Base-by-base conservation (phyloP, 768 basidiomycete species). In the Pleurotus citrinopileatus region DNA sequence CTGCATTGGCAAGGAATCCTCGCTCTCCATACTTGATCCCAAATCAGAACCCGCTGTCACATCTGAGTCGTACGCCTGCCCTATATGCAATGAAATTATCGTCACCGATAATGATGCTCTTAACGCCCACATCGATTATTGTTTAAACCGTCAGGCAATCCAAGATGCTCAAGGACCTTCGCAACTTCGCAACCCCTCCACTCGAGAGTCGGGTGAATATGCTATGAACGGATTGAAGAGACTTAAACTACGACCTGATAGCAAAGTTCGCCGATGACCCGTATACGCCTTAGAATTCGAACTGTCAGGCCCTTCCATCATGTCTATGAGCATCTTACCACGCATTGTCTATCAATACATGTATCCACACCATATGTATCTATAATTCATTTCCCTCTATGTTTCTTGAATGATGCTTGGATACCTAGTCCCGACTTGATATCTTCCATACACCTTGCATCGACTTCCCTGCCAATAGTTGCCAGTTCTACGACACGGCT, bases 121-220 rank as follows among this genome's bases (percentile, higher is more conserved):
- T 28, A 96, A 97, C 63, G 75, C 81, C n/a, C 94, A 97, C 62
- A 77, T 97, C 40, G 94, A 97, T 67, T 89, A 86, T 61, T 97
- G 94, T 63, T 67, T 97, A 47, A 94, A 90, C 65, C 81, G 83
- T 55, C 81, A 79, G 20, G 88, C 83, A 2, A 94, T 96, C 57
- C 70, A 79, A 55, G 80, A 89, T 61, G 89, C 89, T 0, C 87
- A 89, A 53, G 69, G 61, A 17, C 15, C n/a, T 73, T 52, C 67
- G 70, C n/a, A 67, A 59, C 22, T 65, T 17, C 22, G 15, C 20
- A n/a, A n/a, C n/a, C n/a, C n/a, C n/a, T n/a, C n/a, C n/a, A n/a
- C 34, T 17, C 23, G 6, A 54, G 27, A 32, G 17, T 13, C 46
- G 34, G 27, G n/a, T 4, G 48, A 51, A 34, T 51, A 36, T 22